Evolutionary conservation across 306 rosid genomes (phyloP).

Genomic region (Hylodesmum podocarpum): DNA sequence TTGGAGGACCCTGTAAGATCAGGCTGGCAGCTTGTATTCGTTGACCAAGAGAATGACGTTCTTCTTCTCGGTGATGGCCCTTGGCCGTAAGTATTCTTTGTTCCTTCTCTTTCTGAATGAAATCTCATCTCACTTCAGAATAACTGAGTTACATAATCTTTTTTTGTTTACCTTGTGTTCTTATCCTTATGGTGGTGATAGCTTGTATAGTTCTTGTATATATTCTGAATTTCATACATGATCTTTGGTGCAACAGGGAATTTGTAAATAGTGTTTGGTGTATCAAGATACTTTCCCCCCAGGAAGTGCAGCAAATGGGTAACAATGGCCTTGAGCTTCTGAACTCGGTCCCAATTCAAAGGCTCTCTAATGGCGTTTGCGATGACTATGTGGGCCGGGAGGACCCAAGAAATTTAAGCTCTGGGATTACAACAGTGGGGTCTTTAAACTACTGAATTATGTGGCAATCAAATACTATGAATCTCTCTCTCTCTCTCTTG

Average conservation of each 20-base stretch:
- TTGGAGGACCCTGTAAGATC: constrained; percentile 95
- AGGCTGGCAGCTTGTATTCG: constrained; percentile 99
- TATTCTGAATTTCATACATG: not conserved
- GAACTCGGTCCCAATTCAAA: constrained; percentile 72
- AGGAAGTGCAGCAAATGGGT: constrained; percentile 94
- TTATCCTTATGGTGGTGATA: not conserved
- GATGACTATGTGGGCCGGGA: constrained; percentile 68
- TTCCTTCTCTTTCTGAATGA: not conserved
- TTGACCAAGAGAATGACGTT: constrained; percentile 91
- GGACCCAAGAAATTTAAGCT: constrained; percentile 70
- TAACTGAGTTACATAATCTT: not conserved
- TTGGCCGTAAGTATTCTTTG: constrained; percentile 41
- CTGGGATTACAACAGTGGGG: constrained; percentile 80
- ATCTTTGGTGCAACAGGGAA: constrained; percentile 62
- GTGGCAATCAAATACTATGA: constrained; percentile 47
- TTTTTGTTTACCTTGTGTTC: not conserved
- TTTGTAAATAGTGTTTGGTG: constrained; percentile 95
- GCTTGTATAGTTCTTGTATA: no score
- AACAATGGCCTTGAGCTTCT: constrained; percentile 75
- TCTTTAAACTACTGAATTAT: constrained; percentile 75
- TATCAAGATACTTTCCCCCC: constrained; percentile 92
- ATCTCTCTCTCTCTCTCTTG: constrained; percentile 43
- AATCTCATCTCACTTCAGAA: not conserved
- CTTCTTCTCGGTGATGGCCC: constrained; percentile 87
- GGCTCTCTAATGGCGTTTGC: constrained; percentile 64